A percentile compares a stretch with the other conserved stretches of the same genome.
These are phyloP conservation scores for Teratosphaeria epicoccoides DNA, from an alignment of 2,329 filamentous ascomycete genomes.

Conservation along the genomic window DNA sequence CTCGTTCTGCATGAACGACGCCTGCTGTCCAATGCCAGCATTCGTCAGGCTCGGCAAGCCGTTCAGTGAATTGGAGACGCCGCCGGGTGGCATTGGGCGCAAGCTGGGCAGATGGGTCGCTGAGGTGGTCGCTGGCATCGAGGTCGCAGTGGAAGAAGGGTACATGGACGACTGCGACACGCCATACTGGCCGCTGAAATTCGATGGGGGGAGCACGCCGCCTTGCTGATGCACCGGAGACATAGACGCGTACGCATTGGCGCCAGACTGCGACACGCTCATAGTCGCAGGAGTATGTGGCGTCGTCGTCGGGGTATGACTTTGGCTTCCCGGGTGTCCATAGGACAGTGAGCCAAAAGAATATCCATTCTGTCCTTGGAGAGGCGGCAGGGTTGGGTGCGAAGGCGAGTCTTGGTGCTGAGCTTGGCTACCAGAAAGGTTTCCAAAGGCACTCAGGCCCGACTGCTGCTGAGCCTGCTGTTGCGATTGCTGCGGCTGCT, in stretches of 20 bases:
- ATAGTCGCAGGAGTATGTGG: constrained; percentile 25
- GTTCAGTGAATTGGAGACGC: constrained; percentile 26
- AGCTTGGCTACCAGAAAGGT: constrained; percentile 11
- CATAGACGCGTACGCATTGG: constrained; percentile 23
- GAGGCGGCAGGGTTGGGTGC: constrained; percentile 26
- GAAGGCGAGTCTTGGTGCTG: constrained; percentile 17
- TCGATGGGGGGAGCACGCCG: constrained; percentile 27
- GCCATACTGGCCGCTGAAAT: constrained; percentile 19
- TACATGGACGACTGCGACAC: constrained; percentile 22
- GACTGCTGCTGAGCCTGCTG: constrained; percentile 16
- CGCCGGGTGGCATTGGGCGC: constrained; percentile 31
- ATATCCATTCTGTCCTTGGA: constrained; percentile 24
- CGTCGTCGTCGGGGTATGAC: constrained; percentile 22
- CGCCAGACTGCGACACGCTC: constrained; percentile 17
- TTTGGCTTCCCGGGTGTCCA: constrained; percentile 21
- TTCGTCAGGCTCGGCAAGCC: constrained; percentile 27
- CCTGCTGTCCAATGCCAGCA: constrained; percentile 22
- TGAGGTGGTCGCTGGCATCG: constrained; percentile 15
- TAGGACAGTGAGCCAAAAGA: constrained; percentile 27
- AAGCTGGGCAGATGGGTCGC: constrained; percentile 28
- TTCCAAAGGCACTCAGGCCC: constrained; percentile 16
- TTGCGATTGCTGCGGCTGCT: constrained; percentile 9
- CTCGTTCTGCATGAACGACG: constrained; percentile 27
- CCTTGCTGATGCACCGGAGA: constrained; percentile 17
- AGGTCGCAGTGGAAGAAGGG: constrained; percentile 22